A percentile compares a stretch with the other conserved stretches of the same genome.
phyloP scores from a whole-genome alignment of 2,329 filamentous ascomycete genomes.

The Colletotrichum acutatum region DNA sequence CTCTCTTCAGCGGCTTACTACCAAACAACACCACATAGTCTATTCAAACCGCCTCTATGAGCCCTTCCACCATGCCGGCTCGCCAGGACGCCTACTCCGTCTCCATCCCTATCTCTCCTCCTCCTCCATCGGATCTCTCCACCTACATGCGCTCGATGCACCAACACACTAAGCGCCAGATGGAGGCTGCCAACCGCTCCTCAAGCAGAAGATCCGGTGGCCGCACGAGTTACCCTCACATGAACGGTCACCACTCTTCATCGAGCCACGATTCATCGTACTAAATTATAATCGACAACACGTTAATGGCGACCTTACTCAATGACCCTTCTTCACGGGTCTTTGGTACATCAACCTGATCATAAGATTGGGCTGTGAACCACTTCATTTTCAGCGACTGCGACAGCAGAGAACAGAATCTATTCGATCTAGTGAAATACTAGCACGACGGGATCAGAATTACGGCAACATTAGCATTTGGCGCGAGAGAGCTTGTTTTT shows the following conservation, averaged over 20 bases:
- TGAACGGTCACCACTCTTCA: slow-evolving; percentile 41
- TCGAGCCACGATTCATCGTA: slow-evolving; percentile 23
- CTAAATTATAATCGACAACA: background rate
- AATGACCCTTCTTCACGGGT: too few species aligned
- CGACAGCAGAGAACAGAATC: background rate
- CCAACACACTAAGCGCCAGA: slow-evolving; percentile 72
- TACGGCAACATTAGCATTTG: background rate
- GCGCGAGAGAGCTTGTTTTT: background rate
- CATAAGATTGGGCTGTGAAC: too few species aligned
- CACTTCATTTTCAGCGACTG: background rate
- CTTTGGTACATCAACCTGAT: background rate
- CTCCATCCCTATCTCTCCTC: slow-evolving; percentile 49
- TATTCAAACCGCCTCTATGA: slow-evolving; percentile 14
- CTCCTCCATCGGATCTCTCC: slow-evolving; percentile 59
- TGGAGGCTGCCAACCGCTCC: slow-evolving; percentile 66
- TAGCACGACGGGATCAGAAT: background rate
- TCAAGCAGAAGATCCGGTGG: slow-evolving; percentile 43
- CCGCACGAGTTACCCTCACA: slow-evolving; percentile 34
- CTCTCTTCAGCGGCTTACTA: background rate
- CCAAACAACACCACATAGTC: background rate
- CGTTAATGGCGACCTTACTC: rapidly evolving
- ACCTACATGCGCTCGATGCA: slow-evolving; percentile 72
- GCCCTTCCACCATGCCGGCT: slow-evolving; percentile 48
- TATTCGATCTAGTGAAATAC: background rate
- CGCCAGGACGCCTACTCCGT: slow-evolving; percentile 49